These are phyloP conservation scores for Aureobasidium sp. DNA, from an alignment of 2,329 filamentous ascomycete genomes.

Conservation along the genomic window DNA sequence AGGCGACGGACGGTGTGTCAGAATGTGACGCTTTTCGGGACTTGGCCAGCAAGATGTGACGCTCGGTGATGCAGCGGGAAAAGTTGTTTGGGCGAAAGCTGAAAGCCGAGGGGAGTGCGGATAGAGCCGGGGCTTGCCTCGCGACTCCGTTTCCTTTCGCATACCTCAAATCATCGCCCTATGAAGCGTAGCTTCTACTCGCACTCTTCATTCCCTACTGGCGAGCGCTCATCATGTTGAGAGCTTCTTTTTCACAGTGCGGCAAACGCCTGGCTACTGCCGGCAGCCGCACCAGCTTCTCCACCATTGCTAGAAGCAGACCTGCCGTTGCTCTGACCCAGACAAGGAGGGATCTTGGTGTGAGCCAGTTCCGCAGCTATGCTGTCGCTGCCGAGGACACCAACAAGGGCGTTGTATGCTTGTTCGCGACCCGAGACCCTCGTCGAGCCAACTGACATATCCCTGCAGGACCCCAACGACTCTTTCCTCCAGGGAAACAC, in stretches of 20 bases:
- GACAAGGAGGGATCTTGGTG: constrained; percentile 38
- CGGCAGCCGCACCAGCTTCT: constrained; percentile 33
- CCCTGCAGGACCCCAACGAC: constrained; percentile 68
- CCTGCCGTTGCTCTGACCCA: constrained; percentile 33
- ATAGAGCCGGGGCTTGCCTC: background rate
- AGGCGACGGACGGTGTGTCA: no score
- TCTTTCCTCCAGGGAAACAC: constrained; percentile 95
- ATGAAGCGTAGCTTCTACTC: constrained; percentile 5
- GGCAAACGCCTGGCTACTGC: constrained; percentile 53
- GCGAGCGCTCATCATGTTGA: constrained; percentile 52
- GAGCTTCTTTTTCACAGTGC: constrained; percentile 57
- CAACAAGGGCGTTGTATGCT: constrained; percentile 51
- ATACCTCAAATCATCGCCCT: background rate
- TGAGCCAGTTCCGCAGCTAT: constrained; percentile 45
- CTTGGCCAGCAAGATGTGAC: background rate
- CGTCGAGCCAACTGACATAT: constrained; percentile 18
- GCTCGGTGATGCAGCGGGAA: background rate
- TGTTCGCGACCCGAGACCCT: background rate
- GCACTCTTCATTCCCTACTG: background rate
- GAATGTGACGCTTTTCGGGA: no score
- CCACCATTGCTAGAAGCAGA: constrained; percentile 28
- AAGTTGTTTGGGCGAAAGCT: background rate
- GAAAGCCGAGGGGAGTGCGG: background rate
- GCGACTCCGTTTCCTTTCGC: background rate
- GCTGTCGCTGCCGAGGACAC: constrained; percentile 50